Percentiles rank a stretch among this genome's conserved stretches.
phyloP scores from a whole-genome alignment of 2,329 filamentous ascomycete genomes.

The Penicillium expansum region DNA sequence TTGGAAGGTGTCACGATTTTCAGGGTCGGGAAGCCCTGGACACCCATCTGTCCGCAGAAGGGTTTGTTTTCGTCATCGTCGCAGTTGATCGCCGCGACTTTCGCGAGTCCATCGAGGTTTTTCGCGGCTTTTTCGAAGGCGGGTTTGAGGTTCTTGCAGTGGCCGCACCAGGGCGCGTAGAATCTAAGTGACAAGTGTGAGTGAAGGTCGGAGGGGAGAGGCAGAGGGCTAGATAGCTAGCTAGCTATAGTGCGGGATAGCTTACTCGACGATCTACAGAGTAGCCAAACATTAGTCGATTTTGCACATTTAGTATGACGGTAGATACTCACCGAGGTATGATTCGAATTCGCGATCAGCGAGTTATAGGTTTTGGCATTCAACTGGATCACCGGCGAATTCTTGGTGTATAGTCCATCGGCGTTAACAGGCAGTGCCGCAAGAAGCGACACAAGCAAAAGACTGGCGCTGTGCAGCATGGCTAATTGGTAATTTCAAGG shows the following conservation, averaged over 20 bases:
- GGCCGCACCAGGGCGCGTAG: conserved; percentile 96
- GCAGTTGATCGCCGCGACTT: conserved; percentile 92
- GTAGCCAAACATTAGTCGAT: conserved; percentile 4
- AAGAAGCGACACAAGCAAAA: conserved; percentile 58
- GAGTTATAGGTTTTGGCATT: conserved; percentile 74
- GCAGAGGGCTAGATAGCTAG: not conserved
- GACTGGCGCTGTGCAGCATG: conserved; percentile 43
- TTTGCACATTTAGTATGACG: not conserved
- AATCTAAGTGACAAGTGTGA: conserved; percentile 58
- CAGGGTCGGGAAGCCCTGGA: conserved; percentile 91
- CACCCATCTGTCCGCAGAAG: conserved; percentile 78
- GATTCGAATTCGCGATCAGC: conserved; percentile 81
- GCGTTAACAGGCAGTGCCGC: conserved; percentile 63
- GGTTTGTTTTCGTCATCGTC: conserved; percentile 90
- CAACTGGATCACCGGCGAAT: conserved; percentile 81
- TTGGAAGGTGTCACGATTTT: conserved; percentile 88
- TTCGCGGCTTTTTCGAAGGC: conserved; percentile 92
- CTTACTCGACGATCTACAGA: conserved; percentile 54
- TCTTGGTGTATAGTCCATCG: conserved; percentile 78
- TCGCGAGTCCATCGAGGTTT: conserved; percentile 84
- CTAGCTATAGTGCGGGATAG: conserved; percentile 12
- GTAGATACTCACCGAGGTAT: conserved; percentile 72
- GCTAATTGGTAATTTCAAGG: conserved; percentile 6
- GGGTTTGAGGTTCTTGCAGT: conserved; percentile 93
- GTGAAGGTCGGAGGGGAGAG: conserved; percentile 5